Percentiles rank a stretch among this genome's conserved stretches.
These are phyloP conservation scores for Cenchrus americanus DNA, from an alignment of 176 grass and related monocot genomes.

Conservation along the genomic window DNA sequence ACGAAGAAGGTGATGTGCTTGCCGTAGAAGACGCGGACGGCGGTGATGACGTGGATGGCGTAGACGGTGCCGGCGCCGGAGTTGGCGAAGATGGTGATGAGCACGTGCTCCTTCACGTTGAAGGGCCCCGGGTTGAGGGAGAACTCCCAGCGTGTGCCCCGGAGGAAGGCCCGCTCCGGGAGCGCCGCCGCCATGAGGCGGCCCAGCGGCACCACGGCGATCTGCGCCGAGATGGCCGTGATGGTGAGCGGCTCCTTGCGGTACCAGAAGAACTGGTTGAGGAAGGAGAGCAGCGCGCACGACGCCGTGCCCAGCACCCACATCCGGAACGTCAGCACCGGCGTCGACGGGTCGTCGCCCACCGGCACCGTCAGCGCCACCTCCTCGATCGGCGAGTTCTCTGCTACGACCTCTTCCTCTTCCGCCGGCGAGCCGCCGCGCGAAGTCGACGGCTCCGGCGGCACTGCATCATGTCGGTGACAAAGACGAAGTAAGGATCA, in stretches of 20 bases:
- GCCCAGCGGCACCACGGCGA: conserved; percentile 86
- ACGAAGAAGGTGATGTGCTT: conserved; percentile 87
- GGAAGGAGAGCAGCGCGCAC: conserved; percentile 81
- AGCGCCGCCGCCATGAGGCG: conserved; percentile 66
- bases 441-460: conserved; percentile 4
- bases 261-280: conserved; percentile 99
- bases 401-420: not conserved
- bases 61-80: conserved; percentile 92
- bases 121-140: conserved; percentile 83
- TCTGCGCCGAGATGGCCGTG: conserved; percentile 94
- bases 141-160: conserved; percentile 64
- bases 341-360: conserved; percentile 64
- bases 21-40: conserved; percentile 84
- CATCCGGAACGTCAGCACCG: conserved; percentile 91
- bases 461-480: conserved; percentile 25
- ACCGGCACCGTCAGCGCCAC: conserved; percentile 89
- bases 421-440: not conserved
- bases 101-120: conserved; percentile 95
- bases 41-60: conserved; percentile 86
- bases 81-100: conserved; percentile 98
- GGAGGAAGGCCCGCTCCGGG: conserved; percentile 45
- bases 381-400: conserved; percentile 96
- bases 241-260: conserved; percentile 89
- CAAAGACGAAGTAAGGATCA: too few species aligned
- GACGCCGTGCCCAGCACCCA: conserved; percentile 86